These are phyloP conservation scores for Didymella sp. DNA, from an alignment of 2,329 filamentous ascomycete species.

Conservation along the genomic window DNA sequence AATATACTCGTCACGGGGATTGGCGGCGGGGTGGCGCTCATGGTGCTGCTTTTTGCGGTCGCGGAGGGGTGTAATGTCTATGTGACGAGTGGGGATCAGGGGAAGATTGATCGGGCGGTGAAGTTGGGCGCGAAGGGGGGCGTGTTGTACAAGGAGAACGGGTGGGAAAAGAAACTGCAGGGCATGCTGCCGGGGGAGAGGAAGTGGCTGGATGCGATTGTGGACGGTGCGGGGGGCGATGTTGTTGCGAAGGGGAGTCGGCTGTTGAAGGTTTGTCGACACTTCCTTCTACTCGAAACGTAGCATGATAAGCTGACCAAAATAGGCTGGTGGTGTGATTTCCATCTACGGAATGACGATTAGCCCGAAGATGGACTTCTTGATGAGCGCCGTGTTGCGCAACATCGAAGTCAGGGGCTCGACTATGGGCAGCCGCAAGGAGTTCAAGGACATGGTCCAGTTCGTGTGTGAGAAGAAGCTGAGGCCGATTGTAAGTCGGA, in stretches of 20 bases:
- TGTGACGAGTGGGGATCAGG: conserved; percentile 76
- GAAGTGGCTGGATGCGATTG: conserved; percentile 78
- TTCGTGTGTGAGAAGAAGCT: conserved; percentile 80
- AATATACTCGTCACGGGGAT: conserved; percentile 91
- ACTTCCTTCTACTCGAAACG: too few species aligned
- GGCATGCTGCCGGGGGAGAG: conserved; percentile 68
- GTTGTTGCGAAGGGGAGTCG: conserved; percentile 72
- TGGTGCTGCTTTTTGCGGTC: conserved; percentile 79
- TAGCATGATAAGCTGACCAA: background rate
- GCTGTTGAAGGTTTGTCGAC: conserved; percentile 70
- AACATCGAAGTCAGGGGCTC: conserved; percentile 86
- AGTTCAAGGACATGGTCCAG: conserved; percentile 88
- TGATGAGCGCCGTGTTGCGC: conserved; percentile 82
- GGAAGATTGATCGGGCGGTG: conserved; percentile 76
- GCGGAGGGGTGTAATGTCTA: conserved; percentile 77
- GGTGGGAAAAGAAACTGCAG: conserved; percentile 80
- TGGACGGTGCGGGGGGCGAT: conserved; percentile 91
- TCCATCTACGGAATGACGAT: conserved; percentile 91
- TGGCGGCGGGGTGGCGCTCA: conserved; percentile 87
- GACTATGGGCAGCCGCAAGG: conserved; percentile 89
- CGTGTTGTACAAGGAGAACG: conserved; percentile 78
- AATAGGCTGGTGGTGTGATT: conserved; percentile 76
- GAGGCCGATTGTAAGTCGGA: conserved; percentile 76
- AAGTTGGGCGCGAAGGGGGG: conserved; percentile 79
- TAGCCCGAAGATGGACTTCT: conserved; percentile 82